Evolutionary conservation across 768 basidiomycete species (phyloP).

Genomic region (Lentinula lateritia): DNA sequence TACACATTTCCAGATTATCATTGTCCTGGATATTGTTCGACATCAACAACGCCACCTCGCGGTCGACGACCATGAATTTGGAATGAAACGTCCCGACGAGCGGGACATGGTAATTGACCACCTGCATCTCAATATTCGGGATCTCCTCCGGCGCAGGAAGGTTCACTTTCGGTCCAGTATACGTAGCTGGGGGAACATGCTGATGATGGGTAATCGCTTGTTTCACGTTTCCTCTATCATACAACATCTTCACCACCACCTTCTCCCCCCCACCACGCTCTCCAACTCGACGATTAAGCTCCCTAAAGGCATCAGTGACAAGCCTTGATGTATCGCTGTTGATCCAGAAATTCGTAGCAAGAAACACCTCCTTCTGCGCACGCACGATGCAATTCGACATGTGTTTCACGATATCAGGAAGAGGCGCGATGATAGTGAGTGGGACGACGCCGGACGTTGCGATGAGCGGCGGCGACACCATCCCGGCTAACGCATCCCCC

Average conservation of each 20-base stretch:
- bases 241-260: slow-evolving; percentile 62
- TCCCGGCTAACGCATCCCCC: slow-evolving; percentile 45
- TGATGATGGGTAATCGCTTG: slow-evolving; percentile 42
- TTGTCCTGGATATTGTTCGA: slow-evolving; percentile 66
- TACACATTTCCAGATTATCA: slow-evolving; percentile 17
- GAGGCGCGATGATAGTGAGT: slow-evolving; percentile 54
- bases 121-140: slow-evolving; percentile 54
- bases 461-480: slow-evolving; percentile 59
- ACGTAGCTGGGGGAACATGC: slow-evolving; percentile 38
- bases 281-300: slow-evolving; percentile 44
- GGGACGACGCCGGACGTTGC: slow-evolving; percentile 60
- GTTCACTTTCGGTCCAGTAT: slow-evolving; percentile 38
- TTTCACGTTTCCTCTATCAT: slow-evolving; percentile 59
- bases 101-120: slow-evolving; percentile 48
- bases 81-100: slow-evolving; percentile 45
- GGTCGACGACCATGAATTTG: slow-evolving; percentile 66
- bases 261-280: slow-evolving; percentile 31
- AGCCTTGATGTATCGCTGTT: slow-evolving; percentile 44
- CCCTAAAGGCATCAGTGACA: slow-evolving; percentile 44
- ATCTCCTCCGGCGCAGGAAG: slow-evolving; percentile 52
- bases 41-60: slow-evolving; percentile 59
- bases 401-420: slow-evolving; percentile 72
- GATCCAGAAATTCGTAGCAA: slow-evolving; percentile 65
- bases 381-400: slow-evolving; percentile 56
- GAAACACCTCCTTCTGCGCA: slow-evolving; percentile 58